Percentiles rank a stretch among this genome's conserved stretches.
phyloP scores from a whole-genome alignment of 352 stramenopile species.

The Pythium aquatile region DNA sequence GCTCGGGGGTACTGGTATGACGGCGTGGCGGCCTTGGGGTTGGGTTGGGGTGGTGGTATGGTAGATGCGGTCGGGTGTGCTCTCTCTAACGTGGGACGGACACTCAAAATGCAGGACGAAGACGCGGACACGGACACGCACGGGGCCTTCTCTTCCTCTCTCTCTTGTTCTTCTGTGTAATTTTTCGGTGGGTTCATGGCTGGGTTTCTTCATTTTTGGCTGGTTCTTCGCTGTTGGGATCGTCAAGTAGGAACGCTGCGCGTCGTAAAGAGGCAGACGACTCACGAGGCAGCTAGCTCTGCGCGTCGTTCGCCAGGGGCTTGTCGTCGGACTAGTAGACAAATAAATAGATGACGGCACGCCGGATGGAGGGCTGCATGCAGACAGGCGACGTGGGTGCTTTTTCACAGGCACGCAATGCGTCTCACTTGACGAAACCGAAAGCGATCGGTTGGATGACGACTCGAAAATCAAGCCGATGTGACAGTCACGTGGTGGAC shows the following conservation, averaged over 20 bases:
- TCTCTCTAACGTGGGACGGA: constrained; percentile 28
- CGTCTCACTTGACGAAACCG: constrained; percentile 1
- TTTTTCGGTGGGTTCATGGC: background rate
- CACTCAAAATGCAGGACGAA: constrained; percentile 11
- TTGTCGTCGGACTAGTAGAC: constrained; percentile 27
- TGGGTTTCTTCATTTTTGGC: constrained; percentile 6
- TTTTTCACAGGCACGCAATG: background rate
- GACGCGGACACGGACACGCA: constrained; percentile 6
- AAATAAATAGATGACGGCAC: constrained; percentile 28
- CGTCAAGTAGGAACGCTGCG: background rate
- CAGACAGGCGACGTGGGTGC: background rate
- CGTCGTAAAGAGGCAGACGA: background rate
- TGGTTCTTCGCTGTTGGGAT: background rate
- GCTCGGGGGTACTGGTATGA: background rate
- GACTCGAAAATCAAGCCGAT: constrained; percentile 40
- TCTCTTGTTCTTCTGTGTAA: background rate
- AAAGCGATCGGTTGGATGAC: background rate
- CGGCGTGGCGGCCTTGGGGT: too few species aligned
- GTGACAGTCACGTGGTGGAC: constrained; percentile 73
- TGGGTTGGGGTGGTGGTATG: background rate
- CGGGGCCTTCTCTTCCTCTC: constrained; percentile 1
- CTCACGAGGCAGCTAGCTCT: background rate
- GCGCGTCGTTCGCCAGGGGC: background rate
- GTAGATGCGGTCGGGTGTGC: background rate
- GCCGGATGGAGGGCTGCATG: background rate